These are phyloP conservation scores for Fusarium sp. DNA, from an alignment of 2,329 filamentous ascomycete species.

Conservation along the genomic window DNA sequence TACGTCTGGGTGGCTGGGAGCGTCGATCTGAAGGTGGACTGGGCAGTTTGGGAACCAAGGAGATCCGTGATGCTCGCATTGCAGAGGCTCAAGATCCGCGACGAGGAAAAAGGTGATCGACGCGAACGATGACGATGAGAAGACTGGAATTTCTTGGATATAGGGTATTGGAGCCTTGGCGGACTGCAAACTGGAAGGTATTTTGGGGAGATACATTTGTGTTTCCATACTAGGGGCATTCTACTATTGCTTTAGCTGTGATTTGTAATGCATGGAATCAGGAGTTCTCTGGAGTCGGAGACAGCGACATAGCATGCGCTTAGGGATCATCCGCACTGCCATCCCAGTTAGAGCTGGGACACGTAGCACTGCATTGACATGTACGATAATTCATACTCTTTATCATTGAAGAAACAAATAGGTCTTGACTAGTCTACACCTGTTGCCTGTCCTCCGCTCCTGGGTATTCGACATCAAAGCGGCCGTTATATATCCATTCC, in stretches of 20 bases:
- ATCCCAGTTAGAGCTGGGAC: neutral
- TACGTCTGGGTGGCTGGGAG: slow-evolving; percentile 76
- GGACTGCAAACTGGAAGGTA: neutral
- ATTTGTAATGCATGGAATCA: slow-evolving; percentile 39
- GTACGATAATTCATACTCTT: slow-evolving; percentile 14
- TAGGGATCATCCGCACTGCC: slow-evolving; percentile 19
- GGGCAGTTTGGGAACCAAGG: slow-evolving; percentile 90
- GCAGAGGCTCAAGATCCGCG: slow-evolving; percentile 86
- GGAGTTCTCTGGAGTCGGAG: slow-evolving; percentile 40
- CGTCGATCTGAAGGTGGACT: slow-evolving; percentile 83
- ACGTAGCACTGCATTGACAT: slow-evolving; percentile 20
- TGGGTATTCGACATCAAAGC: slow-evolving; percentile 38
- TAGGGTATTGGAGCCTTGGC: neutral
- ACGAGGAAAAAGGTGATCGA: slow-evolving; percentile 65
- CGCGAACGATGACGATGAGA: neutral
- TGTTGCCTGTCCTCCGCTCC: neutral
- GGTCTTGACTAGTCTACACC: slow-evolving; percentile 15
- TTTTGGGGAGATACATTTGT: slow-evolving; percentile 6
- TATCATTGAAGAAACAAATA: slow-evolving; percentile 19
- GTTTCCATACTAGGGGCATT: slow-evolving; percentile 16
- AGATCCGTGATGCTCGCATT: slow-evolving; percentile 85
- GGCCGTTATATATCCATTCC: slow-evolving; percentile 24
- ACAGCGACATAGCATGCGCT: slow-evolving; percentile 27
- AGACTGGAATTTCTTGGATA: slow-evolving; percentile 12
- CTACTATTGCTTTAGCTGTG: slow-evolving; percentile 26